phyloP scores from a whole-genome alignment of 2,329 filamentous ascomycete species.

The Venturia asperata region DNA sequence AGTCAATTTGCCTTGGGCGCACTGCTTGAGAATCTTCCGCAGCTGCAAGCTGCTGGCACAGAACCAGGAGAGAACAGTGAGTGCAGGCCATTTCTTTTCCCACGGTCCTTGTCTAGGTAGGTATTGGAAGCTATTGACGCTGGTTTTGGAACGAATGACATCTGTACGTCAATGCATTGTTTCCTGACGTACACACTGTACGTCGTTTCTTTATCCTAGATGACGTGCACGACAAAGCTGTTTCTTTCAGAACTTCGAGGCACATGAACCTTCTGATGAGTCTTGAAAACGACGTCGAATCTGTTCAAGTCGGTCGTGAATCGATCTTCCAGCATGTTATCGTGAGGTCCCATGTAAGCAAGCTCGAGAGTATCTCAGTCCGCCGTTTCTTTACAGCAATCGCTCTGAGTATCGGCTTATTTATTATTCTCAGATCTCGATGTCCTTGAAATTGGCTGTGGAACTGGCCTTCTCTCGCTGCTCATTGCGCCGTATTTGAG shows the following conservation, averaged over 20 bases:
- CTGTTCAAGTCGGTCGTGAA: neutral
- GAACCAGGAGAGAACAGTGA: constrained; percentile 5
- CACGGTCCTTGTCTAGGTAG: neutral
- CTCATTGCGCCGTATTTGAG: constrained; percentile 43
- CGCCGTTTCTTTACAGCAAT: neutral
- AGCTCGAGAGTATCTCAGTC: neutral
- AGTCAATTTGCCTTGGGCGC: constrained; percentile 41
- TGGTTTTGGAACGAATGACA: neutral
- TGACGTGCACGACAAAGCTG: neutral
- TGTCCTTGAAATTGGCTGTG: constrained; percentile 51
- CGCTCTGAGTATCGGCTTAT: neutral
- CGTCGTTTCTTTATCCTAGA: neutral
- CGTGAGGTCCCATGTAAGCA: too few species aligned
- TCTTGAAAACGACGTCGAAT: neutral
- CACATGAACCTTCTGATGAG: neutral
- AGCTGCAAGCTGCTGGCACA: constrained; percentile 22
- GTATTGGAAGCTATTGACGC: neutral
- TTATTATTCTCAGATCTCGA: constrained; percentile 30
- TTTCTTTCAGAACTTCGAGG: neutral
- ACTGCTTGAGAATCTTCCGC: constrained; percentile 37
- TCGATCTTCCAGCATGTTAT: too few species aligned
- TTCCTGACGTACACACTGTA: neutral
- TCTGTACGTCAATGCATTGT: neutral
- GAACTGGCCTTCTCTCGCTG: constrained; percentile 49
- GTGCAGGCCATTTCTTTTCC: constrained; percentile 22